Conservation (phyloP, 106 monocot genomes). For the Dendrobium huoshanense region DNA sequence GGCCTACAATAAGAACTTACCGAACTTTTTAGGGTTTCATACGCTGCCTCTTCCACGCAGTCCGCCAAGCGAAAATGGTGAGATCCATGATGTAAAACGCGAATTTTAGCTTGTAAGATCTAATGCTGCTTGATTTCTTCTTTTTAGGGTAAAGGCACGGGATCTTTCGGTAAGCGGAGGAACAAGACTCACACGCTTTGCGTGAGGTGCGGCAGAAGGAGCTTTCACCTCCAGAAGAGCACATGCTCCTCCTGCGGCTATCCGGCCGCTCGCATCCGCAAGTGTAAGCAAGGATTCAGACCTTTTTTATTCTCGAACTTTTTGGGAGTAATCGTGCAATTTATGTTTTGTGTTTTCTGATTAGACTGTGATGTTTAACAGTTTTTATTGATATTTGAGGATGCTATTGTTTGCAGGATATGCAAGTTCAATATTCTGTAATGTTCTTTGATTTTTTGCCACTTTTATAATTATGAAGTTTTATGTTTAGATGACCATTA, state of each 20-base stretch:
- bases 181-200: constrained; percentile 43
- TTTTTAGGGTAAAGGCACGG: constrained; percentile 32
- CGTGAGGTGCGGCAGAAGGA: constrained; percentile 30
- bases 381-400: neutral
- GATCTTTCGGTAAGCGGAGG: constrained; percentile 38
- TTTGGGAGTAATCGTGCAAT: neutral
- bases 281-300: constrained; percentile 5
- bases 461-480: neutral
- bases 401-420: neutral
- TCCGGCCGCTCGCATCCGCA: constrained; percentile 33
- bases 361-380: neutral
- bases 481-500: neutral
- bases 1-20: too few relatives aligned
- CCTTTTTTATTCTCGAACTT: neutral
- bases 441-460: neutral
- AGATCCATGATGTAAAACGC: neutral
- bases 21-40: too few relatives aligned
- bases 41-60: neutral
- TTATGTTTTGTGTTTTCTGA: neutral
- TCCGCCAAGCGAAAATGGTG: neutral
- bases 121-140: neutral
- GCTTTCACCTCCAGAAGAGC: constrained; percentile 50
- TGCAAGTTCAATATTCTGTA: neutral
- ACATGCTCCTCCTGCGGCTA: constrained; percentile 34
- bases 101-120: neutral